Base-by-base conservation (phyloP, 192 early-diverging fungal species). In the Diversispora eburnea region DNA sequence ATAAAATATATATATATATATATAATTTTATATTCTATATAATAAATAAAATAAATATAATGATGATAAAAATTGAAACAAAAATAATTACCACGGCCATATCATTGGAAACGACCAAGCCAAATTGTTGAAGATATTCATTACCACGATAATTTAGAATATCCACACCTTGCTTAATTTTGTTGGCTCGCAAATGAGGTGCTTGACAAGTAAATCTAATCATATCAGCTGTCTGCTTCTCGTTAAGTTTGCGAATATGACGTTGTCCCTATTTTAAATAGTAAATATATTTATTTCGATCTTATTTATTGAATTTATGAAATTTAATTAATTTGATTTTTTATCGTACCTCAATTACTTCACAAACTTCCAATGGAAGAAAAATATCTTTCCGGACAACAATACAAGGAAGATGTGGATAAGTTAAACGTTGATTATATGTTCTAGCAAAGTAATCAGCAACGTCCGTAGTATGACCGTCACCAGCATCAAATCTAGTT, bases 221-320 rank as follows among this genome's bases (percentile, higher is more conserved):
- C 95, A 98, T 97, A 72, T 98, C 94, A 0, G 94, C 91, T 0
- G 95, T 98, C 82, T 95, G 90, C 48, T 79, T 79, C 55, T 96
- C 94, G 73, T 93, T 89, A n/a, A 97, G 80, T 74, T 94, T 94
- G 70, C 90, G 84, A 76, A 84, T 81, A 78, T 91, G 90, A 57
- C 94, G 86, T 82, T 95, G 94, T 65, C 94, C 95, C 45, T 88
- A 62, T 8, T 62, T 42, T 42, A 43, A 7, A 25, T 22, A 59
- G 20, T 59, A 19, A n/a, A 20, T 22, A 58, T 58, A 58, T 22
- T 9, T 19, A 8, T 8, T 25, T 17, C 20, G 20, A 25, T n/a
- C 22, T 33, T 59, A 52, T 52, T 2, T 33, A 33, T 59, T 59
- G 9, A 33, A 0, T 4, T 22, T 22, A 22, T 58, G 10, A 22